Conservation (phyloP, 176 grass and related monocot species). For the Phoenix roebelenii region DNA sequence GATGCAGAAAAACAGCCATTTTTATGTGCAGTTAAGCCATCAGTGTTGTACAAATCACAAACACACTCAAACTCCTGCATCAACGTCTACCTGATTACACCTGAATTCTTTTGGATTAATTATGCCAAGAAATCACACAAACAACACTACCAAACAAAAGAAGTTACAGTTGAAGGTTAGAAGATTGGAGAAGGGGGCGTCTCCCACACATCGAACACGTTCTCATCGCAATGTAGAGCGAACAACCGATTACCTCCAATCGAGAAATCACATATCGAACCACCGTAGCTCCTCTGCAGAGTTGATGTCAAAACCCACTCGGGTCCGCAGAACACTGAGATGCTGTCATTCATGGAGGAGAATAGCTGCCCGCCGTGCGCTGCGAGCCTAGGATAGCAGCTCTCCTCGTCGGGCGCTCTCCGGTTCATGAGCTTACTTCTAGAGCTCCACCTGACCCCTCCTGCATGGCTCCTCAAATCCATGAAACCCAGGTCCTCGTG, state of each 20-base stretch:
- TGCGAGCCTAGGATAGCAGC: conserved; percentile 90
- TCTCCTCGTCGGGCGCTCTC: conserved; percentile 65
- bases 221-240: conserved; percentile 87
- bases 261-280: conserved; percentile 92
- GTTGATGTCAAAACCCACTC: conserved; percentile 84
- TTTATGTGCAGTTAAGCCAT: neutral
- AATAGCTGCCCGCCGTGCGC: conserved; percentile 89
- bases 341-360: conserved; percentile 89
- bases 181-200: conserved; percentile 74
- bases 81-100: neutral
- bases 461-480: conserved; percentile 41
- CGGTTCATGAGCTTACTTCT: conserved; percentile 85
- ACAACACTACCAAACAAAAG: neutral
- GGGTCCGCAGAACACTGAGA: conserved; percentile 82
- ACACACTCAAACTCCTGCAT: too few species aligned
- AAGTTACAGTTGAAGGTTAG: neutral
- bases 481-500: conserved; percentile 96
- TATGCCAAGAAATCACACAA: neutral
- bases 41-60: neutral
- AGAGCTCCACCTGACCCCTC: conserved; percentile 78
- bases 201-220: conserved; percentile 98
- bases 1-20: neutral
- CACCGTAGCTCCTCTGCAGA: conserved; percentile 55
- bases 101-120: neutral
- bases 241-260: conserved; percentile 87